A percentile compares a stretch with the other conserved stretches of the same genome.
phyloP scores from a whole-genome alignment of 164 flowering plant species.

The Tinospora cordifolia region DNA sequence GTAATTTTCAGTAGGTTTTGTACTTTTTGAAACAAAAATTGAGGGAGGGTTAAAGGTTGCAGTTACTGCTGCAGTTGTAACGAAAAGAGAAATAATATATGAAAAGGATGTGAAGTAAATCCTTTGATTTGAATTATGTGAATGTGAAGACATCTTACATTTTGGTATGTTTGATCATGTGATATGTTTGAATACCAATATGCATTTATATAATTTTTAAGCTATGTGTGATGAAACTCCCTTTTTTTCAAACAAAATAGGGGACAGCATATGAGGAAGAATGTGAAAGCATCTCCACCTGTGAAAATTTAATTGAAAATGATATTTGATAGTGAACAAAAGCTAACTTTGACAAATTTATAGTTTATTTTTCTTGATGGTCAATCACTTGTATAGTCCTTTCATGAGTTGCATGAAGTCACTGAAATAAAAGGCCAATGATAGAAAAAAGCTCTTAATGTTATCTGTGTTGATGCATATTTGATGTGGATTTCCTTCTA shows the following conservation, averaged over 20 bases:
- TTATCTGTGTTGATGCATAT: not conserved
- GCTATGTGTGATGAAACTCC: not conserved
- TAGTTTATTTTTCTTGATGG: not conserved
- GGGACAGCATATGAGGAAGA: not conserved
- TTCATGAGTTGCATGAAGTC: not conserved
- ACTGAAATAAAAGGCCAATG: not conserved
- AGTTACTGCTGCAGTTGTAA: too few species aligned
- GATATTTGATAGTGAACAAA: not conserved
- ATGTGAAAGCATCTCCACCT: too few species aligned
- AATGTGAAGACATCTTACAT: not conserved
- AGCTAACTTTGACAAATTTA: not conserved
- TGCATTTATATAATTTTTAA: not conserved
- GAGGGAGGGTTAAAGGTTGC: too few species aligned
- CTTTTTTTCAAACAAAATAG: not conserved
- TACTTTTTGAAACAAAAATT: too few species aligned
- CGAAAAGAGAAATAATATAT: too few species aligned
- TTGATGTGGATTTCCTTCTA: not conserved
- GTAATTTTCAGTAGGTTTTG: too few species aligned
- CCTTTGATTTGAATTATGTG: too few species aligned
- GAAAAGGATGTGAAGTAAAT: too few species aligned
- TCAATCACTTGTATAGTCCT: not conserved
- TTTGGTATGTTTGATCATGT: not conserved
- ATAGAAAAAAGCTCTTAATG: not conserved
- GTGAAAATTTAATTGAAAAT: not conserved
- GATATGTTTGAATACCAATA: too few species aligned